Conservation (phyloP, 2,329 filamentous ascomycete species). For the Metarhizium robertsii region DNA sequence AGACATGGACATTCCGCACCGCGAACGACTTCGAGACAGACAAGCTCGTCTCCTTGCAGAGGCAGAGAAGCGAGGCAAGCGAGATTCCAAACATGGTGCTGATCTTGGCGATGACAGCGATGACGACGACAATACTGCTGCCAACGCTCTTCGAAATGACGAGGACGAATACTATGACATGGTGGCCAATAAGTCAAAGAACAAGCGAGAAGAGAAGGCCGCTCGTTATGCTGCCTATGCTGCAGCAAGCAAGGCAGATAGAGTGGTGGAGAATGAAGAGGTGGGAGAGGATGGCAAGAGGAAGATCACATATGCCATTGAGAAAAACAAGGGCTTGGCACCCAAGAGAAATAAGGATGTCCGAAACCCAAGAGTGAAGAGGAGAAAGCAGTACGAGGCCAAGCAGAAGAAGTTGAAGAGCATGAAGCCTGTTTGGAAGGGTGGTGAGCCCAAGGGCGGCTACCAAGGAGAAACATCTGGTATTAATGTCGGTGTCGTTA, state of each 20-base stretch:
- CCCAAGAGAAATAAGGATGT: constrained; percentile 89
- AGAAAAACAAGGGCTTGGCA: constrained; percentile 94
- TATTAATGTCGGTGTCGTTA: constrained; percentile 89
- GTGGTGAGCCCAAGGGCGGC: constrained; percentile 71
- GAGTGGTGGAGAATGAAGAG: constrained; percentile 55
- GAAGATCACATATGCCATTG: constrained; percentile 85
- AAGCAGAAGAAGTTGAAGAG: constrained; percentile 96
- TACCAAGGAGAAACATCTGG: constrained; percentile 90
- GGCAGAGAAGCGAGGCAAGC: constrained; percentile 72
- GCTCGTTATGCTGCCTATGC: constrained; percentile 46
- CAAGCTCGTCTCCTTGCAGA: constrained; percentile 81
- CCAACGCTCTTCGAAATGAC: constrained; percentile 43
- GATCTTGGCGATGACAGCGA: constrained; percentile 61
- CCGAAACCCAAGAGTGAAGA: constrained; percentile 93
- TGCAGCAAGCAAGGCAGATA: constrained; percentile 53
- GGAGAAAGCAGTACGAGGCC: constrained; percentile 90
- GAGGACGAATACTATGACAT: constrained; percentile 85
- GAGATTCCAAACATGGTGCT: constrained; percentile 51
- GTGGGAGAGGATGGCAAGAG: constrained; percentile 80
- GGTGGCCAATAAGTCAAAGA: constrained; percentile 59
- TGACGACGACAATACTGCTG: constrained; percentile 51
- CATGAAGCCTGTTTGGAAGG: constrained; percentile 78
- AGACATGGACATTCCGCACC: constrained; percentile 75
- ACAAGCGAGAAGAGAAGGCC: constrained; percentile 65
- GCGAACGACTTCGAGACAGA: constrained; percentile 78